A percentile compares a stretch with the other conserved stretches of the same genome.
These are phyloP conservation scores for Saturnispora mendoncae DNA, from an alignment of 805 yeast species.

Conservation along the genomic window DNA sequence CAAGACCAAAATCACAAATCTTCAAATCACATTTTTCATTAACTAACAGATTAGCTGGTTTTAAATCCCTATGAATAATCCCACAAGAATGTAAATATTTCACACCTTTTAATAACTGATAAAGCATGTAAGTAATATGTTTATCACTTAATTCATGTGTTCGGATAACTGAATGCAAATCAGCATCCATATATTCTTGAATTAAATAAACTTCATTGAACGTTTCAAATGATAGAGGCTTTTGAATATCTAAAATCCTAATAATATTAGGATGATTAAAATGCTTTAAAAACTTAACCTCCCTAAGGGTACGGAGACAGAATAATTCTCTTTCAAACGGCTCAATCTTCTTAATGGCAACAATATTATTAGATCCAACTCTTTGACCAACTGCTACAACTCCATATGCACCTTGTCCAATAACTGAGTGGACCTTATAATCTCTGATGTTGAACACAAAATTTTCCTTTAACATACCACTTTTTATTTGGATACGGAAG, in stretches of 20 bases:
- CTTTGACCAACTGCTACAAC: constrained; percentile 65
- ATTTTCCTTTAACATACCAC: constrained; percentile 29
- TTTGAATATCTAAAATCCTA: constrained; percentile 55
- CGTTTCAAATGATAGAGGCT: constrained; percentile 47
- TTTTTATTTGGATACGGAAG: no score
- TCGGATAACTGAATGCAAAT: constrained; percentile 53
- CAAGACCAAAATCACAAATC: constrained; percentile 72
- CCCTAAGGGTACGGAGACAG: constrained; percentile 63
- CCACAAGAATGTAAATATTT: constrained; percentile 64
- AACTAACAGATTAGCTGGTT: constrained; percentile 62
- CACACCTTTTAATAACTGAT: constrained; percentile 62
- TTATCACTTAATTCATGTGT: constrained; percentile 52
- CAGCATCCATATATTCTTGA: constrained; percentile 74
- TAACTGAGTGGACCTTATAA: constrained; percentile 48
- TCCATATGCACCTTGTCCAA: constrained; percentile 83
- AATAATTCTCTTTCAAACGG: constrained; percentile 61
- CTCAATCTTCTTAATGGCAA: constrained; percentile 70
- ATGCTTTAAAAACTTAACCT: constrained; percentile 53
- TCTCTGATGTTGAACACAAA: constrained; percentile 55
- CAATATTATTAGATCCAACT: constrained; percentile 46
- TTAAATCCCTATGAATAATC: constrained; percentile 69
- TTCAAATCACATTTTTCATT: constrained; percentile 67
- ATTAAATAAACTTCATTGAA: constrained; percentile 67
- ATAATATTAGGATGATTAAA: constrained; percentile 71
- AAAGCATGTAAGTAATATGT: constrained; percentile 61